Evolutionary conservation across 768 basidiomycete species (phyloP).

Genomic region (Pisolithus marmoratus): DNA sequence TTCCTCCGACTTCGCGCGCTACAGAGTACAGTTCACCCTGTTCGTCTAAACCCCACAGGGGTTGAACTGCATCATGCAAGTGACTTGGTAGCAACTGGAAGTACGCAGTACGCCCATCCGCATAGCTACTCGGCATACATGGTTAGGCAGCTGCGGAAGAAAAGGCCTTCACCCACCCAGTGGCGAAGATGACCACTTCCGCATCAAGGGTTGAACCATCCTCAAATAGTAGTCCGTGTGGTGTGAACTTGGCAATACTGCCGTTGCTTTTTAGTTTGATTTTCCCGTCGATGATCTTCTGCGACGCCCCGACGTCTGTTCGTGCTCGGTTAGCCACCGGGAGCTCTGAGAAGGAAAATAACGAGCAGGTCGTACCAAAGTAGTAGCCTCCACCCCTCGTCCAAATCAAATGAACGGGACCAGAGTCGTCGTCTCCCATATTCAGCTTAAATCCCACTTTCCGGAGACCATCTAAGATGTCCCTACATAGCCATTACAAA

Average conservation of each 20-base stretch:
- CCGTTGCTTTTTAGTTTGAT: constrained; percentile 66
- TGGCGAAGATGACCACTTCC: constrained; percentile 56
- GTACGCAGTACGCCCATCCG: constrained; percentile 1
- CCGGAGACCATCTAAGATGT: constrained; percentile 45
- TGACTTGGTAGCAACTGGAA: constrained; percentile 2
- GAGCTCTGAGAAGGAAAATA: background rate
- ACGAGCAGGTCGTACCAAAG: constrained; percentile 35
- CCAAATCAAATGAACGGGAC: constrained; percentile 45
- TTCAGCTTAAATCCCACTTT: constrained; percentile 52
- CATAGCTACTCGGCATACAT: background rate
- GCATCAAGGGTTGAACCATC: constrained; percentile 42
- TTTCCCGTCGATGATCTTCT: constrained; percentile 59
- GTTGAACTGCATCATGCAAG: constrained; percentile 6
- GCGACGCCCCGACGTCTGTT: constrained; percentile 52
- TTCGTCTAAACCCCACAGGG: constrained; percentile 18
- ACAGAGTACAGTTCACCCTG: constrained; percentile 14
- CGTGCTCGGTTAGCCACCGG: background rate
- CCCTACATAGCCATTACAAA: constrained; percentile 18
- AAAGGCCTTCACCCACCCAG: constrained; percentile 37
- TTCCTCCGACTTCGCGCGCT: constrained; percentile 46
- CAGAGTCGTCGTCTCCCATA: constrained; percentile 46
- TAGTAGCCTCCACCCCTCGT: constrained; percentile 54
- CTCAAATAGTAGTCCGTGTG: constrained; percentile 41
- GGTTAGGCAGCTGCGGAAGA: background rate
- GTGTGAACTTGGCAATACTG: constrained; percentile 40